Conservation (phyloP, 2,329 filamentous ascomycete genomes). For the Mollisia scopiformis region DNA sequence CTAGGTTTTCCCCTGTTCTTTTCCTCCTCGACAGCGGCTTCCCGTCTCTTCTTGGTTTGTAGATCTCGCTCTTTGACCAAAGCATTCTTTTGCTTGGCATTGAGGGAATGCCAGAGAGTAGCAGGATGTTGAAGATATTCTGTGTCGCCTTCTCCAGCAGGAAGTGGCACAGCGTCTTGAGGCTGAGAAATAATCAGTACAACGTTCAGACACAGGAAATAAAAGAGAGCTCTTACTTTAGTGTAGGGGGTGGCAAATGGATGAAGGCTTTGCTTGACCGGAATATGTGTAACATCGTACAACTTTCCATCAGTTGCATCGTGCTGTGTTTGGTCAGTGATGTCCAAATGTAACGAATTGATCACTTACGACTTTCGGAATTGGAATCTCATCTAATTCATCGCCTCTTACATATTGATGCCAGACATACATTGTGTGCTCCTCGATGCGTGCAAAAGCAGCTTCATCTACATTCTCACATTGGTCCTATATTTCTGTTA, state of each 20-base stretch:
- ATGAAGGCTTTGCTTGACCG: conserved; percentile 9
- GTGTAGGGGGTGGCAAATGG: conserved; percentile 19
- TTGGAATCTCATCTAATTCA: conserved; percentile 26
- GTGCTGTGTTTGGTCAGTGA: conserved; percentile 24
- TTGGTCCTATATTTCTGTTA: conserved; percentile 17
- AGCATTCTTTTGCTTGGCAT: not conserved
- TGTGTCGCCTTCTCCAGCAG: conserved; percentile 14
- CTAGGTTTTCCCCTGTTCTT: too few relatives aligned
- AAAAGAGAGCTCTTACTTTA: conserved; percentile 12
- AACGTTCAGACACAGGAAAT: not conserved
- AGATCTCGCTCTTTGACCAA: not conserved
- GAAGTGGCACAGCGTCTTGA: not conserved
- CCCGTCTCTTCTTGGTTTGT: not conserved
- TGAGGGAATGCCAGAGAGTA: conserved; percentile 24
- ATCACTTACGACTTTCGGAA: conserved; percentile 30
- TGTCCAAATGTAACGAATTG: not conserved
- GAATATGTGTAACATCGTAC: conserved; percentile 6
- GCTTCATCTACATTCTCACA: conserved; percentile 25
- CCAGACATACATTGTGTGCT: conserved; percentile 26
- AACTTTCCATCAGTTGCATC: too few relatives aligned
- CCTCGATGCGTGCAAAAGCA: conserved; percentile 22
- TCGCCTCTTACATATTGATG: conserved; percentile 12
- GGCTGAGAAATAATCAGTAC: not conserved
- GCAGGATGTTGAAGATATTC: conserved; percentile 29
- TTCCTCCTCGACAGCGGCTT: not conserved